These are phyloP conservation scores for Nemania diffusa DNA, from an alignment of 2,329 filamentous ascomycete genomes.

Conservation along the genomic window DNA sequence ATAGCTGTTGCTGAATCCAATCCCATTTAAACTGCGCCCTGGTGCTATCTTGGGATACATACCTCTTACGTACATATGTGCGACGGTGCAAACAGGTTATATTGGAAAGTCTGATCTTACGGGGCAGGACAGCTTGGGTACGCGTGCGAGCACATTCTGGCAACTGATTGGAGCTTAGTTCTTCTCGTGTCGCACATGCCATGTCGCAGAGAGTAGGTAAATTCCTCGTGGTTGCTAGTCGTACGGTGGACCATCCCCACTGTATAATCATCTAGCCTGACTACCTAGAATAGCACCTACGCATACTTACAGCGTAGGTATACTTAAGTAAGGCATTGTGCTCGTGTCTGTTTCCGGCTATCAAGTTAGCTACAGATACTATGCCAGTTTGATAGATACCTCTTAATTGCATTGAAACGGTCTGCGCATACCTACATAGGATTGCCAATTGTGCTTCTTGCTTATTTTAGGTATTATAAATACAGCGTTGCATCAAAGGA, in stretches of 20 bases:
- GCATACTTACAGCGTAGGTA: not conserved
- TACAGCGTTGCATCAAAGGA: slow-evolving; percentile 12
- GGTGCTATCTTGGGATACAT: not conserved
- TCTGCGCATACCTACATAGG: not conserved
- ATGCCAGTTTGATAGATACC: slow-evolving; percentile 1
- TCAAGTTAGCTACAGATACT: not conserved
- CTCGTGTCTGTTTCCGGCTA: slow-evolving; percentile 1
- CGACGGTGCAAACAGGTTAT: not conserved
- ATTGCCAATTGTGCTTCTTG: no score
- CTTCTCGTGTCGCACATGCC: not conserved
- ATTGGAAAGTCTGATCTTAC: not conserved
- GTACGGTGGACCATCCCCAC: slow-evolving; percentile 4
- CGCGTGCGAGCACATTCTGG: not conserved
- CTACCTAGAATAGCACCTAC: no score
- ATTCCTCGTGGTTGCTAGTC: slow-evolving; percentile 7
- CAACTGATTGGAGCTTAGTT: slow-evolving; percentile 7
- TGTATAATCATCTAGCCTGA: not conserved
- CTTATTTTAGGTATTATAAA: no score
- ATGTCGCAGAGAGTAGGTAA: slow-evolving; percentile 12
- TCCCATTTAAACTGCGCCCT: slow-evolving; percentile 4
- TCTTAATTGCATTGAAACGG: no score
- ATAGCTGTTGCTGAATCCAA: no score
- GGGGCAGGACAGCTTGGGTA: not conserved
- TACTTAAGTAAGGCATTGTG: no score
- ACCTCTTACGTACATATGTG: not conserved